Evolutionary conservation across 2,329 filamentous ascomycete genomes (phyloP).

Genomic region (Verticillium zaregamsianum): DNA sequence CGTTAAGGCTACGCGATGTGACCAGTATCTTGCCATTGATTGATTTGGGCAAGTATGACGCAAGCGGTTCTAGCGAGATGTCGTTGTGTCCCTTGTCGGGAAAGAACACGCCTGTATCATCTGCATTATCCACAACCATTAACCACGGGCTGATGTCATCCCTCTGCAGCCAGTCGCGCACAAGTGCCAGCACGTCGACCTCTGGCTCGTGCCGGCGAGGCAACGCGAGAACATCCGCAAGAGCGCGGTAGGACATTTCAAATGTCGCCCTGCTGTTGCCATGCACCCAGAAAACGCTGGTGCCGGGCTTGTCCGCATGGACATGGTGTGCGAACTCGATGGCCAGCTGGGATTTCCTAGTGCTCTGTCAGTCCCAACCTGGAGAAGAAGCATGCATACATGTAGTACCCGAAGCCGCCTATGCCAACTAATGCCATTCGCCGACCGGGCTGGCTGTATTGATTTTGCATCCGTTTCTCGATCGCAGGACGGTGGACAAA

Average conservation of each 20-base stretch:
- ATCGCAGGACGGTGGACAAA: slow-evolving; percentile 10
- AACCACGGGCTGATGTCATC: slow-evolving; percentile 7
- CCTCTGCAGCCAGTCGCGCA: slow-evolving; percentile 14
- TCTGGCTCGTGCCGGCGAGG: slow-evolving; percentile 10
- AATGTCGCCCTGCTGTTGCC: slow-evolving; percentile 1
- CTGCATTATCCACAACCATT: slow-evolving; percentile 13
- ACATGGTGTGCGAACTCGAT: slow-evolving; percentile 11
- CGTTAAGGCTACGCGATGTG: slow-evolving; percentile 13
- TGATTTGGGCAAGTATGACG: slow-evolving; percentile 12
- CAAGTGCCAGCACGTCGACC: slow-evolving; percentile 13
- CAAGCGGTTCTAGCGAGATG: neutral
- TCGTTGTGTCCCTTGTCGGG: neutral
- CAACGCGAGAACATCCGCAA: slow-evolving; percentile 4
- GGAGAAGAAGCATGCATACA: neutral
- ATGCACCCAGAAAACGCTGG: slow-evolving; percentile 11
- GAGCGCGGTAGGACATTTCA: slow-evolving; percentile 1
- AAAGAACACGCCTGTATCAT: slow-evolving; percentile 7
- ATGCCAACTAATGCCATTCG: slow-evolving; percentile 9
- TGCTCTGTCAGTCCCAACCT: neutral
- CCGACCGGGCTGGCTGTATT: neutral
- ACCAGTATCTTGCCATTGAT: slow-evolving; percentile 12
- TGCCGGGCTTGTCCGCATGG: slow-evolving; percentile 1
- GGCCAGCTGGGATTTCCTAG: slow-evolving; percentile 15
- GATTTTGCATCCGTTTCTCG: slow-evolving; percentile 3
- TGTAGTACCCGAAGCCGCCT: slow-evolving; percentile 12